Conservation (phyloP, 2,329 filamentous ascomycete species). For the Ciborinia camelliae region DNA sequence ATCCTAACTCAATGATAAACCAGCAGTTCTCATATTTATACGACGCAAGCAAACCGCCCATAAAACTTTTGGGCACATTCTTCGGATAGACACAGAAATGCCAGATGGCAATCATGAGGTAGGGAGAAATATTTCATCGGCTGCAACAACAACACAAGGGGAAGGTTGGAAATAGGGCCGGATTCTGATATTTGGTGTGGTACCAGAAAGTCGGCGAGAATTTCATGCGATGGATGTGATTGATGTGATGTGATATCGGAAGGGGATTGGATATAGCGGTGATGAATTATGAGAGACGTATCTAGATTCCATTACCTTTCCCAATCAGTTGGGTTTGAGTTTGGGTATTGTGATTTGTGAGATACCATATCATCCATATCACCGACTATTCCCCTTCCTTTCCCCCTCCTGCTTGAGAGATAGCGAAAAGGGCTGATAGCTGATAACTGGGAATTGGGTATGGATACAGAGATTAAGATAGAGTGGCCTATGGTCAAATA, state of each 20-base stretch:
- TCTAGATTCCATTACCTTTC: not conserved
- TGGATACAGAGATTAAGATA: too few species aligned
- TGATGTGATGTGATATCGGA: not conserved
- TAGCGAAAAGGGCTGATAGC: too few species aligned
- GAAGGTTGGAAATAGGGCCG: not conserved
- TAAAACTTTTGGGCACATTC: not conserved
- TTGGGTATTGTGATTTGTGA: not conserved
- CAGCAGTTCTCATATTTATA: not conserved
- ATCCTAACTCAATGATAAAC: not conserved
- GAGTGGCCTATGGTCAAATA: too few species aligned
- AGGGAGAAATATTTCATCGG: not conserved
- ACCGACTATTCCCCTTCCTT: not conserved
- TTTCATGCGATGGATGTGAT: not conserved
- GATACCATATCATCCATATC: not conserved
- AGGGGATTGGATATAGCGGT: not conserved
- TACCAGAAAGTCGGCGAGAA: not conserved
- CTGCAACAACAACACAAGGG: constrained; percentile 6
- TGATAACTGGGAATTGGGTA: too few species aligned
- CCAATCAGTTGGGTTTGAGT: not conserved
- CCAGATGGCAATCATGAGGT: constrained; percentile 18
- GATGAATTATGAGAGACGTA: not conserved
- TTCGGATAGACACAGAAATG: not conserved
- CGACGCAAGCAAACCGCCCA: not conserved
- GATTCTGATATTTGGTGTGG: not conserved
- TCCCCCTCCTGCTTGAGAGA: too few species aligned